A percentile compares a stretch with the other conserved stretches of the same genome.
phyloP scores from a whole-genome alignment of 257 asterid genomes.

The Linaria vulgaris region DNA sequence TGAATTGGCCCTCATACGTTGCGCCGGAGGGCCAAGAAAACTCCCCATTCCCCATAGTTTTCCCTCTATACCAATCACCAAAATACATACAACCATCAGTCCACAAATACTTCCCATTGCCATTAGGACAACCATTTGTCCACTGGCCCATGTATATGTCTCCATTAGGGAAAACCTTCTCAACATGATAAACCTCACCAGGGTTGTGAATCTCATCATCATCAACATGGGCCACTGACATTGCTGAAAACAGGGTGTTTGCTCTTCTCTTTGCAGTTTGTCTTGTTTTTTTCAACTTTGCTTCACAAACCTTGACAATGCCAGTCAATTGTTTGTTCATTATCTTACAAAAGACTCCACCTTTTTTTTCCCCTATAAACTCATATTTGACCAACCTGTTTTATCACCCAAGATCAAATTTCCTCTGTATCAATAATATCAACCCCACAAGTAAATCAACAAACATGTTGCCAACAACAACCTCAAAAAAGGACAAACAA shows the following conservation, averaged over 20 bases:
- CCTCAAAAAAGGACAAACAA: slow-evolving; percentile 10
- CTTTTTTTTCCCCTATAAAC: slow-evolving; percentile 3
- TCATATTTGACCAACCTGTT: background rate
- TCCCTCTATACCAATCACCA: slow-evolving; percentile 75
- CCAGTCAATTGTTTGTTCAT: slow-evolving; percentile 57
- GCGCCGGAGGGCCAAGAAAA: slow-evolving; percentile 96
- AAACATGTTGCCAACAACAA: slow-evolving; percentile 22
- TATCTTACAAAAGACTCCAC: slow-evolving; percentile 29
- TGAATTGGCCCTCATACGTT: slow-evolving; percentile 84
- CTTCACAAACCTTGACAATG: slow-evolving; percentile 64
- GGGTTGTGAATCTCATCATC: slow-evolving; percentile 50
- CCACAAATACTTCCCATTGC: slow-evolving; percentile 79
- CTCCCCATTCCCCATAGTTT: slow-evolving; percentile 64
- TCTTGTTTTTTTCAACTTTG: slow-evolving; percentile 59
- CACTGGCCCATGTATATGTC: slow-evolving; percentile 81
- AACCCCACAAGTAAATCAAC: slow-evolving; percentile 29
- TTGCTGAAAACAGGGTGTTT: slow-evolving; percentile 51
- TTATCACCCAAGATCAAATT: slow-evolving; percentile 34
- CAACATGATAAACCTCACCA: slow-evolving; percentile 50
- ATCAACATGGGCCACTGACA: slow-evolving; percentile 94
- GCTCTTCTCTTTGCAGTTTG: slow-evolving; percentile 51
- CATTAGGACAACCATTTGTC: slow-evolving; percentile 60
- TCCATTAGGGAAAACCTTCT: slow-evolving; percentile 61
- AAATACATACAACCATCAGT: slow-evolving; percentile 87
- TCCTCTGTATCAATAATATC: slow-evolving; percentile 28